Base-by-base conservation (phyloP, 2,329 filamentous ascomycete genomes). In the Pseudogymnoascus sp. region DNA sequence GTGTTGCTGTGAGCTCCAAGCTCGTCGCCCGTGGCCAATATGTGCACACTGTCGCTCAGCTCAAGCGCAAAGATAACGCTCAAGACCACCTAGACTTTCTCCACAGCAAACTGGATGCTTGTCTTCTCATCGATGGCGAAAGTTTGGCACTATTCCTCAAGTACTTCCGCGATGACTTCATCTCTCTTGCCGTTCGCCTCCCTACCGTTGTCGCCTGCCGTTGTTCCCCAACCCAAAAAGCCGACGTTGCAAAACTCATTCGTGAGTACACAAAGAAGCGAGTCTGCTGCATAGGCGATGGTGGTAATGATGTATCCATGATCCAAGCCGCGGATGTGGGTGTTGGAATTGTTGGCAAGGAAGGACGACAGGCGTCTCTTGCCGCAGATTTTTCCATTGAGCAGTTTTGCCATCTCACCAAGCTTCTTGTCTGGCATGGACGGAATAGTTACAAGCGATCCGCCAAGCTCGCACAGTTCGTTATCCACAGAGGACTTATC, bases 221-320 rank as follows among this genome's bases (percentile, higher is more conserved):
- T 41, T 99, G 94, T 77, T 96, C 91, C 6, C 95, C 94, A 0
- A 97, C 90, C 0, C 94, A 99, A 70, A 99, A 99, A 74, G 95
- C 94, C 41, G 93, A 97, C 68, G 82, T 99, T 38, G 94, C 95
- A 8, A 86, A 84, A 66, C 82, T 97, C 57, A 99, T 99, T 75
- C 90, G 92, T 64, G 84, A 89, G 58, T 87, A 90, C 74, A 99
- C 94, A 18, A 91, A 90, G 74, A 97, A 97, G 75, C 88, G 95
- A 12, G 90, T 97, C 14, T 96, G 92, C 76, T 97, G 94, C 71
- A 99, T 99, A 67, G 94, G 94, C 37, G 94, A 99, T 70, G 94
- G 94, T 66, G 94, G 95, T 68, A 99, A 99, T 75, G 95, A 99
- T 72, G 94, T 99, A 4, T 93, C 88, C 67, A 99, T 99, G 94